Conservation (phyloP, 495 filamentous ascomycete species). For the Ascodesmis nigricans region DNA sequence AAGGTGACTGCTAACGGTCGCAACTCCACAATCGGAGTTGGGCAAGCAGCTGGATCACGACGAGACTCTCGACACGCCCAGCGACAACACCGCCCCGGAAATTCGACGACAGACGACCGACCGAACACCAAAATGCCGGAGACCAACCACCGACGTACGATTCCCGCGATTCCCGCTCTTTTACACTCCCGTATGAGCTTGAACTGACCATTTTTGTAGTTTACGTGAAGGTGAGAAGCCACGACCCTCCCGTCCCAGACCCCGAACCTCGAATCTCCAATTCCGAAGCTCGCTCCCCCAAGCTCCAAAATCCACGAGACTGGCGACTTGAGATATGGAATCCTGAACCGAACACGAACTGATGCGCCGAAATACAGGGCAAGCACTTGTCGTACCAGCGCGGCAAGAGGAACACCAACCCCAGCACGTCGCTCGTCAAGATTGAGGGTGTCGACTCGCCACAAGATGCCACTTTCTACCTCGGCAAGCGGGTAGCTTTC, state of each 20-base stretch:
- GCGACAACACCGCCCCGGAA: too few species aligned
- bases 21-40: too few species aligned
- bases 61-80: too few species aligned
- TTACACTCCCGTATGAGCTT: background rate
- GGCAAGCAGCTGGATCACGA: too few species aligned
- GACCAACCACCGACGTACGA: slow-evolving; percentile 18
- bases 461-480: slow-evolving; percentile 42
- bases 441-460: slow-evolving; percentile 88
- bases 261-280: background rate
- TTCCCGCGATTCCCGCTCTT: background rate
- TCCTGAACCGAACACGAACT: background rate
- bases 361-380: background rate
- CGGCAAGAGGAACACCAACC: slow-evolving; percentile 61
- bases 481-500: slow-evolving; percentile 84
- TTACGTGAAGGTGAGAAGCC: slow-evolving; percentile 17
- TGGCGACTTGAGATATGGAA: background rate
- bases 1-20: too few species aligned
- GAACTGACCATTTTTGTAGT: slow-evolving; percentile 5
- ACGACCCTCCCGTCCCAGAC: background rate
- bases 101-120: too few species aligned
- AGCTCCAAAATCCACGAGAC: background rate
- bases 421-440: slow-evolving; percentile 74
- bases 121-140: slow-evolving; percentile 20
- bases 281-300: background rate
- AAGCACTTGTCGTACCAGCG: slow-evolving; percentile 80